These are phyloP conservation scores for Scopulariopsis brevicaulis DNA, from an alignment of 2,329 filamentous ascomycete species.

Conservation along the genomic window DNA sequence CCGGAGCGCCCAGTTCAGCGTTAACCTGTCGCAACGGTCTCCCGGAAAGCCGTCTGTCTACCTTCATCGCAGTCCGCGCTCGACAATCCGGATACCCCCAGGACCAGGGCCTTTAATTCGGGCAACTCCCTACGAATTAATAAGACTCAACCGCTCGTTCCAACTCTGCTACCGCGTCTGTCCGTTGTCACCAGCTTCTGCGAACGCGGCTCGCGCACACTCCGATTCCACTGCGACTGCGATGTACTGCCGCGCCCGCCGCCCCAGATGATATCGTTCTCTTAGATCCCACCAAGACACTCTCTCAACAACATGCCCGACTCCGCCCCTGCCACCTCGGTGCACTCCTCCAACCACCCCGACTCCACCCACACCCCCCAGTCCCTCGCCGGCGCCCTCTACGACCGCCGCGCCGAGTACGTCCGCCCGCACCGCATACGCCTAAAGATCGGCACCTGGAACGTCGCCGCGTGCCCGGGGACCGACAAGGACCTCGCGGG, in stretches of 20 bases:
- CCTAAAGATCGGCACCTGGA: constrained; percentile 92
- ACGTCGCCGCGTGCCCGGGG: constrained; percentile 74
- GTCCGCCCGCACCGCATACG: constrained; percentile 61
- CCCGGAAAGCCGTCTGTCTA: too few relatives aligned
- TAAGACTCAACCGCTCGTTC: too few relatives aligned
- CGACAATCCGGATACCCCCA: too few relatives aligned
- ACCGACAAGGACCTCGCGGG: constrained; percentile 78
- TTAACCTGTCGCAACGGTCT: too few relatives aligned
- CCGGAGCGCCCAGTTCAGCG: too few relatives aligned
- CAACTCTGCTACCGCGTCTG: too few relatives aligned
- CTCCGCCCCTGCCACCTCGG: constrained; percentile 16
- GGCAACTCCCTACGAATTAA: too few relatives aligned
- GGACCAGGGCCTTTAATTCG: too few relatives aligned
- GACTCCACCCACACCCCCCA: constrained; percentile 36
- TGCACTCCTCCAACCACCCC: constrained; percentile 15
- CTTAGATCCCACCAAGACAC: neutral
- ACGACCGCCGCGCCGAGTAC: constrained; percentile 69
- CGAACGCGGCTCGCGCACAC: neutral
- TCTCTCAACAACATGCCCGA: neutral
- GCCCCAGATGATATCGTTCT: neutral
- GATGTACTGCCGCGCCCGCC: neutral
- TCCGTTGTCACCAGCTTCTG: too few relatives aligned
- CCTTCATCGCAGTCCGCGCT: too few relatives aligned
- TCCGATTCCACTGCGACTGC: neutral
- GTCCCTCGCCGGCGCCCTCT: constrained; percentile 54